Conservation (phyloP, 208 protist species). For the Wallacemonas sp. region DNA sequence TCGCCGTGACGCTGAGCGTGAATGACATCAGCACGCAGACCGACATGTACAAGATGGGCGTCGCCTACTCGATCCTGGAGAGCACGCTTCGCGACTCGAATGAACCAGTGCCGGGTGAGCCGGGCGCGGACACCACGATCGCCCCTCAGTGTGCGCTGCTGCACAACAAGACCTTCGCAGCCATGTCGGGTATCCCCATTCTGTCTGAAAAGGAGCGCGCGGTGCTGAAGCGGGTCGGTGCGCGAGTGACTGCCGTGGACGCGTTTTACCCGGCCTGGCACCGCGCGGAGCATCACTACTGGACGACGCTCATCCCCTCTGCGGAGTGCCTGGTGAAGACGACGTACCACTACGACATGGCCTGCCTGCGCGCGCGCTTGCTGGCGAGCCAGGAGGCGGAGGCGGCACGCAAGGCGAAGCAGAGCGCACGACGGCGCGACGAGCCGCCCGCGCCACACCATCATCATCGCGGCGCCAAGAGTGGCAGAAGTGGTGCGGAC, state of each 20-base stretch:
- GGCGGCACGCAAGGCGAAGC: no score
- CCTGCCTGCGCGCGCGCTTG: background rate
- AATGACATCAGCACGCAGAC: constrained; percentile 2
- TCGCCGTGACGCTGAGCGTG: constrained; percentile 6
- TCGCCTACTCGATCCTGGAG: background rate
- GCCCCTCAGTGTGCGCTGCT: background rate
- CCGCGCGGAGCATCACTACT: background rate
- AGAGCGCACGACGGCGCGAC: no score
- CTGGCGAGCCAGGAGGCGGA: background rate
- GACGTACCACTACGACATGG: constrained; percentile 7
- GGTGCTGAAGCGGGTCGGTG: background rate
- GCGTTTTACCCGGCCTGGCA: constrained; percentile 5
- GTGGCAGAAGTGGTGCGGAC: no score
- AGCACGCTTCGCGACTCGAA: background rate
- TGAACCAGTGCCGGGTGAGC: background rate
- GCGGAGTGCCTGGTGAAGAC: constrained; percentile 11
- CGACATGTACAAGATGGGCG: constrained; percentile 10
- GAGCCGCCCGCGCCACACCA: no score
- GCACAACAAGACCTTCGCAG: background rate
- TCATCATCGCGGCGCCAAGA: no score
- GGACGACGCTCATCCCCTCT: background rate
- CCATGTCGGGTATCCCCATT: background rate
- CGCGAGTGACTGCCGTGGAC: background rate
- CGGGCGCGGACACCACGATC: background rate
- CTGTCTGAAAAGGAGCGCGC: background rate